Evolutionary conservation across 2,329 filamentous ascomycete genomes (phyloP), one percentile per base, ranked within the genome.

Genomic region (Neonectria hederae): DNA sequence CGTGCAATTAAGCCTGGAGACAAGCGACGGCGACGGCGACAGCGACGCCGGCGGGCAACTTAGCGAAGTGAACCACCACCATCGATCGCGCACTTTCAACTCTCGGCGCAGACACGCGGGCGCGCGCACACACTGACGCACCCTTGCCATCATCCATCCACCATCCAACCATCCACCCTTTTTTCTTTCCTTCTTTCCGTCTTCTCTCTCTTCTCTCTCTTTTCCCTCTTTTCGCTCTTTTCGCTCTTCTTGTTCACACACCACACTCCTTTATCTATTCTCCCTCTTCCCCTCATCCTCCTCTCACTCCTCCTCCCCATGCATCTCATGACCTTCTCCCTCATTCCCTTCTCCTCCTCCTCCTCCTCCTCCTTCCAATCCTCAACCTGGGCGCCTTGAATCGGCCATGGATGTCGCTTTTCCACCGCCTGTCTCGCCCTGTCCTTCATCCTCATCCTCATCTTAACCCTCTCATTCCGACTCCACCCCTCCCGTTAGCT

Each of bases 121-220:
- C 38, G 38, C n/a, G 38, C 38, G 38, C 38, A 11, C 35, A 40
- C 38, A 19, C 38, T 19, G 38, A 5, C 38, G 9, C 38, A 42
- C 38, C 38, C 38, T 42, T 42, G 38, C n/a, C 38, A 35, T 35
- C 32, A 35, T 35, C 26, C 32, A 38, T 51, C 26, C 24, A 30
- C 22, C 24, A 9, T 32, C 28, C 51, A 8, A 21, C 22, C 35
- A 54, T 14, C 32, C 32, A 28, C n/a, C 9, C 30, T 28, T 58
- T 52, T 59, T 66, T 68, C 59, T 58, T 56, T 62, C 45, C 43
- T 57, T 45, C 40, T 63, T 59, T 42, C 32, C 35, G 38, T 26
- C 28, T 30, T 52, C 42, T 62, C 45, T 49, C 54, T 42, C 53
- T 48, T 53, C 43, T 56, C 35, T 54, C 26, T 38, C 52, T 52